A percentile compares a stretch with the other conserved stretches of the same genome.
These are phyloP conservation scores for Trichoderma atroviride DNA, from an alignment of 2,329 filamentous ascomycete species.

Conservation along the genomic window DNA sequence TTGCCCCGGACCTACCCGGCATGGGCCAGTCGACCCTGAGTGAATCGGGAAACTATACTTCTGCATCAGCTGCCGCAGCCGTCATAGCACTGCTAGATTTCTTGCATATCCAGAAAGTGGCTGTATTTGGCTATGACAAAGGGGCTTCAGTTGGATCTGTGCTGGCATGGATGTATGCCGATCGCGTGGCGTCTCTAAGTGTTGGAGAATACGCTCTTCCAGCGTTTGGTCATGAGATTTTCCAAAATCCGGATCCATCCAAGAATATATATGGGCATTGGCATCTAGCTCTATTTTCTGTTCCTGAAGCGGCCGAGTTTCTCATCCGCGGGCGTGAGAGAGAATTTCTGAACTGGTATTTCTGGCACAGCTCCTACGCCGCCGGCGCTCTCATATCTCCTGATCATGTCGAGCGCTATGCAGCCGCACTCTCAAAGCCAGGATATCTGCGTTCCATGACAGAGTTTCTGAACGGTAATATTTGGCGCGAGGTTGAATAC, in stretches of 20 bases:
- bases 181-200: constrained; percentile 40
- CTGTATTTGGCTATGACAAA: constrained; percentile 51
- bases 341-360: constrained; percentile 50
- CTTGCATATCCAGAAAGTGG: constrained; percentile 45
- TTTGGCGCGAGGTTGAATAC: constrained; percentile 42
- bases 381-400: constrained; percentile 42
- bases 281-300: constrained; percentile 50
- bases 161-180: constrained; percentile 43
- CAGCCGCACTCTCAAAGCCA: constrained; percentile 45
- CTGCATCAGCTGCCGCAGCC: constrained; percentile 43
- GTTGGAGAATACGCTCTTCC: constrained; percentile 47
- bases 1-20: constrained; percentile 47
- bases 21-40: constrained; percentile 47
- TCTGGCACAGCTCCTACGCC: constrained; percentile 48
- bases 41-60: constrained; percentile 44
- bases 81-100: constrained; percentile 47
- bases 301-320: constrained; percentile 51
- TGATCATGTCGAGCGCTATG: constrained; percentile 45
- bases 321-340: constrained; percentile 48
- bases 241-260: constrained; percentile 37
- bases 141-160: constrained; percentile 47
- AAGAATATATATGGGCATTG: constrained; percentile 47
- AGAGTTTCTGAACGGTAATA: constrained; percentile 38
- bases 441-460: constrained; percentile 47
- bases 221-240: constrained; percentile 45